Conservation (phyloP, 2,329 filamentous ascomycete genomes). For the Monosporascus cannonballus region DNA sequence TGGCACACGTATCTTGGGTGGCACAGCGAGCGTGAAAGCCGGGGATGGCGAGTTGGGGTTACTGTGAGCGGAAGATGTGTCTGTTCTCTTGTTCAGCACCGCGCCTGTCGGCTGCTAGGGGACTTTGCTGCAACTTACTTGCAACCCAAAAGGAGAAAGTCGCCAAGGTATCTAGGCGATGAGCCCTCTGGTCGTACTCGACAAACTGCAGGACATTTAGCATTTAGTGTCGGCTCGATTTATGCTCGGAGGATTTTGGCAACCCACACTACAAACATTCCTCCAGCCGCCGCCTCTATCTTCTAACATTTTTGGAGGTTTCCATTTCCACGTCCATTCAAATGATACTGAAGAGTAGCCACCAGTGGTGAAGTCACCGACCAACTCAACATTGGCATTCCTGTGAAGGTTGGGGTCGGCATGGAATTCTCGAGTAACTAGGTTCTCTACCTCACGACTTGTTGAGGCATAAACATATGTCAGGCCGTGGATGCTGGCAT, state of each 20-base stretch:
- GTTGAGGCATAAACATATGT: slow-evolving; percentile 91
- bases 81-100: slow-evolving; percentile 28
- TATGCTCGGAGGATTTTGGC: background rate
- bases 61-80: slow-evolving; percentile 38
- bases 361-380: slow-evolving; percentile 84
- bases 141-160: slow-evolving; percentile 95
- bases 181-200: slow-evolving; percentile 91
- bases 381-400: slow-evolving; percentile 88
- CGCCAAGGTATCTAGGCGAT: slow-evolving; percentile 79
- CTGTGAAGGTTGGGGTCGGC: slow-evolving; percentile 97
- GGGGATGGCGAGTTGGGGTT: slow-evolving; percentile 64
- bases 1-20: slow-evolving; percentile 73
- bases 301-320: slow-evolving; percentile 73
- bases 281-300: slow-evolving; percentile 90
- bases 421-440: slow-evolving; percentile 93
- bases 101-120: slow-evolving; percentile 2
- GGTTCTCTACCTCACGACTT: slow-evolving; percentile 79
- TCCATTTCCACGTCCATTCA: slow-evolving; percentile 97
- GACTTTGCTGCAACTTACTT: slow-evolving; percentile 43
- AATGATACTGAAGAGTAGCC: slow-evolving; percentile 83
- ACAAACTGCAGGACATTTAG: slow-evolving; percentile 60
- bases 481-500: slow-evolving; percentile 79
- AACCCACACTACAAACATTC: slow-evolving; percentile 79
- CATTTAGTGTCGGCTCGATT: slow-evolving; percentile 18
- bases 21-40: slow-evolving; percentile 65